These are phyloP conservation scores for Ceratobasidium sp. DNA, from an alignment of 1,284 basidiomycete genomes.

Conservation along the genomic window DNA sequence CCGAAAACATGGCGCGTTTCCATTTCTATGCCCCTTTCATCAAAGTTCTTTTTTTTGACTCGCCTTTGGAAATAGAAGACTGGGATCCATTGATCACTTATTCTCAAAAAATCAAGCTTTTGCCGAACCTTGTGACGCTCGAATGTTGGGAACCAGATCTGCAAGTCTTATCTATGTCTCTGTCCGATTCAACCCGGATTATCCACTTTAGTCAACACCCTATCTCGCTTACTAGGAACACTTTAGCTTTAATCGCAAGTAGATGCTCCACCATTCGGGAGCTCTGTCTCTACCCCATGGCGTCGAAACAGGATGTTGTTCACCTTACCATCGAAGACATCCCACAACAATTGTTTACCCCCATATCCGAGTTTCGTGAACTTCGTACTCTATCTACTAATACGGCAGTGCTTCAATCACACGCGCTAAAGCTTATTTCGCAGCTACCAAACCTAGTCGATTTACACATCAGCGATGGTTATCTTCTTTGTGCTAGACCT, in stretches of 20 bases:
- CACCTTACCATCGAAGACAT: not conserved
- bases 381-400: too few species aligned
- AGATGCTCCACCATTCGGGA: not conserved
- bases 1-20: conserved; percentile 3
- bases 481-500: too few species aligned
- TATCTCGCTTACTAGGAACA: not conserved
- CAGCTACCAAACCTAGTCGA: too few species aligned
- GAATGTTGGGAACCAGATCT: not conserved
- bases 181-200: not conserved
- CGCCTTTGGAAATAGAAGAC: not conserved
- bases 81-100: conserved; percentile 6
- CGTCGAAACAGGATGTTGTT: not conserved
- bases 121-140: conserved; percentile 1
- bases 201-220: not conserved
- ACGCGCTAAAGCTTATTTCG: too few species aligned
- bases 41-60: not conserved
- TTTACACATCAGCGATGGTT: too few species aligned
- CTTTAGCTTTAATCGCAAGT: not conserved
- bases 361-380: too few species aligned
- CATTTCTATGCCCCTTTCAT: conserved; percentile 17
- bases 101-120: not conserved
- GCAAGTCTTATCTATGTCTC: not conserved
- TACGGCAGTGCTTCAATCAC: too few species aligned
- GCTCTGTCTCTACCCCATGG: not conserved
- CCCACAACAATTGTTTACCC: too few species aligned